phyloP scores from a whole-genome alignment of 23 red algal species.

The Gracilaria gracilis region DNA sequence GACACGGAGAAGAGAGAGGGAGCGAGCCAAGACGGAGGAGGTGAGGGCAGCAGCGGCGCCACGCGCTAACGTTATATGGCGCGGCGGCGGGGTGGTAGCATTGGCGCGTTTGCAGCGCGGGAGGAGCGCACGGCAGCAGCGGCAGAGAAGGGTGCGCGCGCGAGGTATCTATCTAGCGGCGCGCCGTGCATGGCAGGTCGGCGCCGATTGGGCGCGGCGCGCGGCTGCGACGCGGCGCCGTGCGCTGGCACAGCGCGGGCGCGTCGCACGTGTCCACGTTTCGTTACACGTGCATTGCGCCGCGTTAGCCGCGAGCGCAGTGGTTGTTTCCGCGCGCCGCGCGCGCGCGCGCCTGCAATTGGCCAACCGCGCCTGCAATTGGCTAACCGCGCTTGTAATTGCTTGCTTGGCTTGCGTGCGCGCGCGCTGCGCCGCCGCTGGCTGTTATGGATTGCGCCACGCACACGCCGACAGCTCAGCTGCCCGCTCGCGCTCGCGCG shows the following conservation, averaged over 20 bases:
- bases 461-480: no score
- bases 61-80: no score
- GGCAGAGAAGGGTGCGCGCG: background rate
- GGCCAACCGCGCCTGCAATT: background rate
- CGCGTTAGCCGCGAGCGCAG: background rate
- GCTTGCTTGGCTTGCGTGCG: no score
- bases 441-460: background rate
- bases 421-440: no score
- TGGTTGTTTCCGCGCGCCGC: constrained; percentile 31
- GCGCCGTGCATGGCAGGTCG: constrained; percentile 45
- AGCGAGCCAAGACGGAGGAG: background rate
- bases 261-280: background rate
- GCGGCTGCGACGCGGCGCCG: background rate
- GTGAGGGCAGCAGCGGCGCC: background rate
- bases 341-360: background rate
- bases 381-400: background rate
- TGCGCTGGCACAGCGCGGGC: constrained; percentile 31
- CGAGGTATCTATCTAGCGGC: background rate
- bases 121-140: no score
- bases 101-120: background rate
- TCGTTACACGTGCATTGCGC: background rate
- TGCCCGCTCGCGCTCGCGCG: no score
- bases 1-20: background rate
- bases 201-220: background rate
- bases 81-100: background rate